Base-by-base conservation (phyloP, 2,329 filamentous ascomycete species). In the Claviceps fusiformis region DNA sequence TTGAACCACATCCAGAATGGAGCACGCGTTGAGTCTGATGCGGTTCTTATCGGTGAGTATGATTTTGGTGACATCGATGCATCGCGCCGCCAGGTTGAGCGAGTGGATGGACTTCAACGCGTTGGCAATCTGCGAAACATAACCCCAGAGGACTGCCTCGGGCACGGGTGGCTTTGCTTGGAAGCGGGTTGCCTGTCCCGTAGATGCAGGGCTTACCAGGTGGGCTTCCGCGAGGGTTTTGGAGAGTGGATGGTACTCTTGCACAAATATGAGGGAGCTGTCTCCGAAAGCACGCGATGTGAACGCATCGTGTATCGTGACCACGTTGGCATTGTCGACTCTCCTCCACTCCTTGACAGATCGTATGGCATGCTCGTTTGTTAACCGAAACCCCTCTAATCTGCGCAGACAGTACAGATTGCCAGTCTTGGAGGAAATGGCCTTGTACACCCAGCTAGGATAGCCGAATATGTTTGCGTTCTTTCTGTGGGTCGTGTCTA, bases 391-490 rank as follows among this genome's bases (percentile, higher is more conserved):
- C 51, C 89, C 86, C 76, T 96, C 90, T 27, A 98, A 79, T 58
- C 93, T 80, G 59, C 93, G 81, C 50, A 98, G 74, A 56, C 86
- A 89, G 70, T 95, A 97, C n/a, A 85, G 82, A 60, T 87, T 85
- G 11, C 91, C 93, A 62, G 92, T 92, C 66, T 93, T 93, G 68
- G 81, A 85, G 7, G 89, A 95, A 29, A 86, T 84, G 9, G 91
- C 92, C 72, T 97, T 97, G 74, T 96, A 98, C 0, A 95, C 82
- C 89, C 91, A 97, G 62, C 86, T 95, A 6, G 86, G 82, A 64
- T 89, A 95, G 33, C 90, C 89, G 69, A 96, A 96, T 17, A 87
- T 81, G 13, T 81, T 79, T 4, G 84, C 80, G 61, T 85, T 89
- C 67, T 89, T 91, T 60, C 90, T 82, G 58, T 89, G 83, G 52